phyloP scores from a whole-genome alignment of 352 stramenopile species.

The Phytophthora pseudosyringae region DNA sequence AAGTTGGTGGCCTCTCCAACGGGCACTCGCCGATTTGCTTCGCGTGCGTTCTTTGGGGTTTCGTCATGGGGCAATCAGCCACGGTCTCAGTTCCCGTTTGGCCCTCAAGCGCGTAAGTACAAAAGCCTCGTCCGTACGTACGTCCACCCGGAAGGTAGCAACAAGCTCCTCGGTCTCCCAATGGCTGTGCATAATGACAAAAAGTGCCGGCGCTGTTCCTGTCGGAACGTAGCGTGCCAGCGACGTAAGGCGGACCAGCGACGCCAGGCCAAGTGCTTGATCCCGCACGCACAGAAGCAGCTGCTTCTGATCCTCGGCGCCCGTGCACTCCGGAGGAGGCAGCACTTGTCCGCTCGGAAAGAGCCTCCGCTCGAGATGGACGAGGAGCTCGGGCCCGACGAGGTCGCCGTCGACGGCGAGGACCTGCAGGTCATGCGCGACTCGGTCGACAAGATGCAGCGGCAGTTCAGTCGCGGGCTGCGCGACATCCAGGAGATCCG shows the following conservation, averaged over 20 bases:
- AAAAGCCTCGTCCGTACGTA: neutral
- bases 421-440: slow-evolving; percentile 34
- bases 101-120: neutral
- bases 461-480: slow-evolving; percentile 34
- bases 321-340: slow-evolving; percentile 6
- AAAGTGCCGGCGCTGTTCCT: slow-evolving; percentile 23
- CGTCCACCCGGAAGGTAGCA: neutral
- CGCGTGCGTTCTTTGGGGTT: slow-evolving; percentile 31
- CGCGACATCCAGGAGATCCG: slow-evolving; percentile 37
- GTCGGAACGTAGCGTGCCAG: slow-evolving; percentile 22
- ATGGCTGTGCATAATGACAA: slow-evolving; percentile 20
- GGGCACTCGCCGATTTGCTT: slow-evolving; percentile 25
- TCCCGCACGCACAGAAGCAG: neutral
- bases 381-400: slow-evolving; percentile 13
- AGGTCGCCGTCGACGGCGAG: slow-evolving; percentile 21
- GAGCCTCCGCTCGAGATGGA: slow-evolving; percentile 6
- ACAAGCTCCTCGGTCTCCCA: neutral
- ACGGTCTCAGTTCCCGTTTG: slow-evolving; percentile 29
- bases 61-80: neutral
- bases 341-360: neutral
- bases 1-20: slow-evolving; percentile 6
- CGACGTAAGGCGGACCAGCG: slow-evolving; percentile 11
- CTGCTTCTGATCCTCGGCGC: slow-evolving; percentile 12
- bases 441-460: slow-evolving; percentile 39
- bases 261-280: slow-evolving; percentile 12